Evolutionary conservation across 345 rosid species (phyloP), one percentile per base, ranked within the genome.

Genomic region (Xanthoceras sorbifolium): DNA sequence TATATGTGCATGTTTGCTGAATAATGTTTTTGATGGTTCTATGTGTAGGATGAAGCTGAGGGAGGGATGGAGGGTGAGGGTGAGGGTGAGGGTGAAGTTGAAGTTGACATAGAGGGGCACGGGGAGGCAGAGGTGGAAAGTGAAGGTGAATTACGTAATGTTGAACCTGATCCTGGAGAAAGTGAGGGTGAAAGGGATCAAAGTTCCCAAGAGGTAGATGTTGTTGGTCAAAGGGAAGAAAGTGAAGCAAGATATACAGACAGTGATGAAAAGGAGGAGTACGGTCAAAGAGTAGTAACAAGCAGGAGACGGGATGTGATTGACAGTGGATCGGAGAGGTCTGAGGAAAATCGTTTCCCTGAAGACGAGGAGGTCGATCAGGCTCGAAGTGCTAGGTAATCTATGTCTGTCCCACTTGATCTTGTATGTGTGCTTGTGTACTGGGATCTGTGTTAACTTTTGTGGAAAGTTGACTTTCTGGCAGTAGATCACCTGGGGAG

Each of bases 351-450:
- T 77, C 93, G 77, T 68, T 92, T 84, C 78, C 84, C 72, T 32
- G 97, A 92, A 61, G 97, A 93, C 72, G 97, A 92, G 82, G 99
- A 90, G 87, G 94, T 92, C 82, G 94, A 93, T 72, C 97, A 91
- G 83, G 82, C 87, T 67, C 86, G 90, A 82, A 89, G 90, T 78
- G 86, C 75, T 71, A 90, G 97, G 99, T 95, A 81, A 67, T 31
- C 40, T 71, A 46, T 22, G 26, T 29, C 14, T 38, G 55, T 48
- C 36, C 59, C 22, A 6, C 28, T 60, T 3, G 26, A 25, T 61
- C 40, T 61, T 26, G 44, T 28, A 0, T n/a, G n/a, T 60, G 38
- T 34, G 26, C 32, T 40, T 1, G 6, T 28, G 67, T 70, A 50
- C 79, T 52, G 29, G 67, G 69, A 73, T 34, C 36, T 74, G 46